A percentile compares a stretch with the other conserved stretches of the same genome.
Conservation (phyloP, 805 yeast species). For the Saccharomycopsis selenospora region DNA sequence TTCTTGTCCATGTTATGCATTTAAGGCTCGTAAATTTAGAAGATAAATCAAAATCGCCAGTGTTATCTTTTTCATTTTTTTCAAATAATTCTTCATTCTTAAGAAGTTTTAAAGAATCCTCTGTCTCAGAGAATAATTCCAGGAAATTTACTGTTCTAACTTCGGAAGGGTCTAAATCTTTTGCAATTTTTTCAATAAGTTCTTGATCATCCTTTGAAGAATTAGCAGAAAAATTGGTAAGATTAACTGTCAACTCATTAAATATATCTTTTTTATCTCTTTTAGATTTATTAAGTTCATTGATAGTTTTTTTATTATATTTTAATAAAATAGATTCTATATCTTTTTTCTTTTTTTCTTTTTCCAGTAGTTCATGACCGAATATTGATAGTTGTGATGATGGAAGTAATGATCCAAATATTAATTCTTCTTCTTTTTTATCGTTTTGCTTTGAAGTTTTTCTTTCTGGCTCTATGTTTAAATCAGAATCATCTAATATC, state of each 20-base stretch:
- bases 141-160: conserved; percentile 1
- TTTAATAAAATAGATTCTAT: background rate
- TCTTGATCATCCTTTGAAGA: conserved; percentile 9
- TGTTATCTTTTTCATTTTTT: background rate
- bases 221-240: conserved; percentile 1
- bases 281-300: conserved; percentile 6
- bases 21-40: background rate
- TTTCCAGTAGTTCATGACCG: no score
- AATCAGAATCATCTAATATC: no score
- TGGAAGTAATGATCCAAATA: no score
- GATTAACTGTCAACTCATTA: conserved; percentile 14
- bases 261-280: conserved; percentile 10
- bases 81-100: background rate
- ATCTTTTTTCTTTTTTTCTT: background rate
- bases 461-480: no score
- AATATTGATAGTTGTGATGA: no score
- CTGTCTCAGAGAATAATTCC: conserved; percentile 5
- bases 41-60: background rate
- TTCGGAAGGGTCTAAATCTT: conserved; percentile 6
- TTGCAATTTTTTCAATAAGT: conserved; percentile 4
- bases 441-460: no score
- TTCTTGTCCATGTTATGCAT: conserved; percentile 14
- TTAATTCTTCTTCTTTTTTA: no score
- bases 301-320: conserved; percentile 9
- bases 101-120: conserved; percentile 5